Base-by-base conservation (phyloP, 1,284 basidiomycete species). In the Nidula niveotomentosa region DNA sequence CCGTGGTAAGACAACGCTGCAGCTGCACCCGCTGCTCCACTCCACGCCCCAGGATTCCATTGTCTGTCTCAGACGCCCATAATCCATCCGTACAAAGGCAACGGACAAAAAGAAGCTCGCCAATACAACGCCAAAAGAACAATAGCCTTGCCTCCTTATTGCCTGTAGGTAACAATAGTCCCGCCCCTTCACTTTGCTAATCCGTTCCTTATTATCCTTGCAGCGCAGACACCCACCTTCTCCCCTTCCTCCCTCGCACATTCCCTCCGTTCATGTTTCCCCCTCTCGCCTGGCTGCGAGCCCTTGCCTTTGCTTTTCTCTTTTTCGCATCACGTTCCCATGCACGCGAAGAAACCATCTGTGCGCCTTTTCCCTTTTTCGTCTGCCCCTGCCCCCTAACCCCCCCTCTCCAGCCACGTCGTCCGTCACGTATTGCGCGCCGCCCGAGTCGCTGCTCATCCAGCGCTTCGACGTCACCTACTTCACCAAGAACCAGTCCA, bases 361-460 rank as follows among this genome's bases (percentile, higher is more conserved):
- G 88, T 86, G 64, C 62, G 85, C 81, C 23, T n/a, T 47, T 36
- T 36, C 39, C 36, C 39, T 50, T 49, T 33, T 30, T 53, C 35
- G 17, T 50, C 52, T 51, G 30, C 56, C 49, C 51, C 48, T 15
- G 41, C 52, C 55, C 51, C n/a, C 56, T 57, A 46, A 52, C 53
- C 17, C 46, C 17, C 46, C 13, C 53, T 45, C 37, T 47, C 41
- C 63, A 90, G 88, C 88, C 70, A 93, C 93, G 41, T 92, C 91
- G 45, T 90, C 91, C 52, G 91, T 95, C 61, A 89, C 92, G 15
- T 95, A 95, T 69, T 96, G 93, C 72, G 77, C 88, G 51, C 87
- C 90, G 43, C 90, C 92, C 44, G 85, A 88, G 68, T 83, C 85
- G 36, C 79, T 96, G 58, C 84, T 94, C 62, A 80, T 96, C 48